Conservation (phyloP, 352 stramenopile genomes). For the Pythium sp. region DNA sequence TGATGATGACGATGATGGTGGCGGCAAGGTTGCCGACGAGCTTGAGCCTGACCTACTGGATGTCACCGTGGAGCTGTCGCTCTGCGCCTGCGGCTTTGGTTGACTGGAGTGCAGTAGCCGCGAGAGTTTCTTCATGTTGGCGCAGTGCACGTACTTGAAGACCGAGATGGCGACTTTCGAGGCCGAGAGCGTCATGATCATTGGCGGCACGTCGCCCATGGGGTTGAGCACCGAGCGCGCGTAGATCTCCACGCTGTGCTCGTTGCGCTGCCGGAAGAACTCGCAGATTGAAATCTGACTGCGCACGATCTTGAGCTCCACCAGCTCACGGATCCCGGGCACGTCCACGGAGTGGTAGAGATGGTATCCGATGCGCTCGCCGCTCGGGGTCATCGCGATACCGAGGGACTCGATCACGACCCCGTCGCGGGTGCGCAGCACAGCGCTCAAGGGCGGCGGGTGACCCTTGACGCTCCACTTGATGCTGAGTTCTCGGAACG, state of each 20-base stretch:
- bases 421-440: background rate
- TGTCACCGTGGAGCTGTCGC: background rate
- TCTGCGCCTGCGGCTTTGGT: background rate
- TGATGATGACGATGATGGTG: background rate
- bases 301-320: slow-evolving; percentile 11
- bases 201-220: background rate
- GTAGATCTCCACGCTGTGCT: background rate
- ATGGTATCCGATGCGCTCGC: background rate
- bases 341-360: slow-evolving; percentile 1
- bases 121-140: slow-evolving; percentile 13
- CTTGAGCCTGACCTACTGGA: background rate
- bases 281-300: slow-evolving; percentile 3
- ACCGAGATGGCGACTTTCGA: background rate
- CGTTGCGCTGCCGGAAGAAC: slow-evolving; percentile 4
- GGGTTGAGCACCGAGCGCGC: slow-evolving; percentile 1
- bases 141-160: slow-evolving; percentile 18
- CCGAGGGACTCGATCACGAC: background rate
- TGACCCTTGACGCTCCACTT: background rate
- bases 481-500: background rate
- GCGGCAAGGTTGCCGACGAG: background rate
- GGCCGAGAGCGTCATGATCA: background rate
- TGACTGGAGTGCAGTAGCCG: background rate
- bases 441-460: background rate
- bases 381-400: background rate
- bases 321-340: background rate